Base-by-base conservation (phyloP, 2,329 filamentous ascomycete genomes). In the Cercospora citrullina region DNA sequence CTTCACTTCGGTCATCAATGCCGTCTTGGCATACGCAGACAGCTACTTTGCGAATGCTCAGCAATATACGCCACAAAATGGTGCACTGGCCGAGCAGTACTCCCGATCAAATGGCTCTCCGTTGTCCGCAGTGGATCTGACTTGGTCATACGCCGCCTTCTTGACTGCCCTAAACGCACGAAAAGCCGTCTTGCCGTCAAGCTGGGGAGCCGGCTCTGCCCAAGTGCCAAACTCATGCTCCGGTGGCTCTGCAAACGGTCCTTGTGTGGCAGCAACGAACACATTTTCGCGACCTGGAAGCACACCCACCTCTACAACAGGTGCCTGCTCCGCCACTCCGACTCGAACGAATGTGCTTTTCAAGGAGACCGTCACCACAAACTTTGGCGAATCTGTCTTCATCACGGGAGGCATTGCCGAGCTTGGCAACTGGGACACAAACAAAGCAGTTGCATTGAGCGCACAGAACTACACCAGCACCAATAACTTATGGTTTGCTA, bases 141-240 rank as follows among this genome's bases (percentile, higher is more conserved):
- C 90, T 3, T 92, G 90, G 90, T 91, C 89, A 0, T 92, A 91
- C 71, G 89, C 89, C 1, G 84, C 89, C 0, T 89, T 92, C 77
- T 80, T 92, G 58, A 90, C 89, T 0, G 86, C 86, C n/a, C 80
- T 82, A 26, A 84, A 84, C 51, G 85, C 89, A 42, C 85, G 89
- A 58, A 83, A 84, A 58, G 84, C 84, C 21, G 74, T 85, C 16
- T 78, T 88, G 8, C 87, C 88, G 1, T 80, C 83, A 1, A 84
- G 86, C 5, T 90, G 89, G 88, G 82, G 72, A 16, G 72, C 73
- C 18, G 58, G 67, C 18, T 68, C 68, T 7, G 70, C 72, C 4
- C 69, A 69, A 21, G 33, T 76, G 3, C 75, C 74, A 8, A 60
- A 31, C n/a, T 65, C 68, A 23, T 77, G 75, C 67, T 71, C 72